Conservation (phyloP, 2,329 filamentous ascomycete species). For the Mycosphaerella arachidis region DNA sequence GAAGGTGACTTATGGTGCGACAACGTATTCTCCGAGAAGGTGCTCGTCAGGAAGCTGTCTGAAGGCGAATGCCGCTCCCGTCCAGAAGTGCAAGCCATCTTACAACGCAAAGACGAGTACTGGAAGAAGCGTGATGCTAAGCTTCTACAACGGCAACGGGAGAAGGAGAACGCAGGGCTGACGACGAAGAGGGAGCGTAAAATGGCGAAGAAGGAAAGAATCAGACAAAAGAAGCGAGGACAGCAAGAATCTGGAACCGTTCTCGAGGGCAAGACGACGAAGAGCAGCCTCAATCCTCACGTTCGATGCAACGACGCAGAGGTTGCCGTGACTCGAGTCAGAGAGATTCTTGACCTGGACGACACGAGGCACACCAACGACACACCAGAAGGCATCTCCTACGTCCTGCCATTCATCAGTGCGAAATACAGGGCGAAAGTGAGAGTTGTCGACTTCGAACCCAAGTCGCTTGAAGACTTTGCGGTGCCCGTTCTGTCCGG, state of each 20-base stretch:
- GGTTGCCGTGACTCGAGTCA: slow-evolving; percentile 37
- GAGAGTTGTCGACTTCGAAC: slow-evolving; percentile 78
- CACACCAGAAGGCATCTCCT: slow-evolving; percentile 28
- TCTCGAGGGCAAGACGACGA: not conserved
- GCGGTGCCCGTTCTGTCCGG: slow-evolving; percentile 40
- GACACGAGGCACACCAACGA: slow-evolving; percentile 44
- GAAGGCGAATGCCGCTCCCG: slow-evolving; percentile 27
- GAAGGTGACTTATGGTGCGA: slow-evolving; percentile 71
- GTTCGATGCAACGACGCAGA: slow-evolving; percentile 42
- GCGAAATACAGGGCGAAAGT: slow-evolving; percentile 64
- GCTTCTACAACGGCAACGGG: slow-evolving; percentile 5
- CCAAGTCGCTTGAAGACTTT: slow-evolving; percentile 67
- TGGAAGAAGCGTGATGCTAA: slow-evolving; percentile 34
- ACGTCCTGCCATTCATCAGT: slow-evolving; percentile 45
- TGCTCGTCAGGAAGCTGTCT: slow-evolving; percentile 45
- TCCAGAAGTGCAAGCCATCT: slow-evolving; percentile 51
- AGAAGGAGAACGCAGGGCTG: slow-evolving; percentile 7
- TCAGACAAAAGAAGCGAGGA: slow-evolving; percentile 27
- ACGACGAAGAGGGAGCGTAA: slow-evolving; percentile 36
- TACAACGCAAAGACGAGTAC: slow-evolving; percentile 63
- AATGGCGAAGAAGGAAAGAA: slow-evolving; percentile 35
- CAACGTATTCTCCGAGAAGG: slow-evolving; percentile 43
- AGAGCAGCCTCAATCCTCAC: slow-evolving; percentile 23
- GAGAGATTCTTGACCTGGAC: slow-evolving; percentile 47
- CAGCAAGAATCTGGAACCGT: not conserved